Conservation (phyloP, 1,284 basidiomycete species). For the Microstroma glucosiphilum region DNA sequence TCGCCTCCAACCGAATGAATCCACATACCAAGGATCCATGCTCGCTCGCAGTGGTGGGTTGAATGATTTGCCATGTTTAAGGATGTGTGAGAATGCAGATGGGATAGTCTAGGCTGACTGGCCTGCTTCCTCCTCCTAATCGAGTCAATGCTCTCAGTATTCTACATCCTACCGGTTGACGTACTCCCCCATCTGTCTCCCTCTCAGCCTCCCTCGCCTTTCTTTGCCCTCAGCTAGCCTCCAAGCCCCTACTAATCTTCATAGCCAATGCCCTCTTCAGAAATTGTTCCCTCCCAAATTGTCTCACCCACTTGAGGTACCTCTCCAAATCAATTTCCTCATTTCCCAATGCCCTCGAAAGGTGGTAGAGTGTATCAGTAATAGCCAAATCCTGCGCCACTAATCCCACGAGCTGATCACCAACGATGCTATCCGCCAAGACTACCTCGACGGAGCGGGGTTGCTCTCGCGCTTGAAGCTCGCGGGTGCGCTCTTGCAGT, state of each 20-base stretch:
- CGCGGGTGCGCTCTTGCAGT: conserved; percentile 62
- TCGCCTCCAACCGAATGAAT: too few relatives aligned
- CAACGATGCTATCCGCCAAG: conserved; percentile 23
- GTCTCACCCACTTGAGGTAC: conserved; percentile 46
- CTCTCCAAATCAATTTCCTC: conserved; percentile 55
- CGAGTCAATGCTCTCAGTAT: too few relatives aligned
- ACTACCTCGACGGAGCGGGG: background rate
- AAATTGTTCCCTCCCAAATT: conserved; percentile 47
- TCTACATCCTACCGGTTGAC: too few relatives aligned
- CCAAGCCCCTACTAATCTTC: conserved; percentile 42
- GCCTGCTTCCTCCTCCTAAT: too few relatives aligned
- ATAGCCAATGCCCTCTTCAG: conserved; percentile 40
- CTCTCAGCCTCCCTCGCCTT: too few relatives aligned
- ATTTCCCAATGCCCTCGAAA: conserved; percentile 84
- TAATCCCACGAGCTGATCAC: conserved; percentile 67
- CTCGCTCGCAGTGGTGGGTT: too few relatives aligned
- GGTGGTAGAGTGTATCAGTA: conserved; percentile 94
- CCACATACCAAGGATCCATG: too few relatives aligned
- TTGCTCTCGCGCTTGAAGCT: background rate
- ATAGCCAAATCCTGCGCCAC: conserved; percentile 98
- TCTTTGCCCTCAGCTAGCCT: background rate
- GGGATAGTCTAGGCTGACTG: too few relatives aligned
- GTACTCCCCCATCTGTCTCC: too few relatives aligned
- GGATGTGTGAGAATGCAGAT: too few relatives aligned
- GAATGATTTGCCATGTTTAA: too few relatives aligned